Base-by-base conservation (phyloP, 2,329 filamentous ascomycete genomes). In the Aspergillus sp. region DNA sequence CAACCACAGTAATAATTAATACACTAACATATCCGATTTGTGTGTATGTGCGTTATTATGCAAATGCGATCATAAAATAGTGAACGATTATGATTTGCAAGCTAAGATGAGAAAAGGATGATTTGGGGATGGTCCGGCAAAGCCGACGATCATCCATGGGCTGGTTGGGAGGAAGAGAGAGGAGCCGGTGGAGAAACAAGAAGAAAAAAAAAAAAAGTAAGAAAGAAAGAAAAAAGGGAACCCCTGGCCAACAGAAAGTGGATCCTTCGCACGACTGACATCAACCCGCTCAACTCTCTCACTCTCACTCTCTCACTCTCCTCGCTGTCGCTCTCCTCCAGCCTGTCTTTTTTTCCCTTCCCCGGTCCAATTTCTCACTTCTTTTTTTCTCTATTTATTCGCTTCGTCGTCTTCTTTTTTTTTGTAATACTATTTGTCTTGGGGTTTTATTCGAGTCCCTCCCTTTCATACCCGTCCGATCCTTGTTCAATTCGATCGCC, bases 211-310 rank as follows among this genome's bases (percentile, higher is more conserved):
- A 57, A 45, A 19, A 32, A 17, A 53, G 12, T 10, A 58, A 21
- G 19, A 38, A 47, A 28, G 7, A 8, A 43, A 25, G 41, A 60
- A 55, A 45, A 53, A 8, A 32, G 38, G 9, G 38, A 39, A 45
- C 61, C 61, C 61, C 61, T 63, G 61, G 58, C 55, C 54, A 41
- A 30, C 28, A 36, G 32, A 13, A 36, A 45, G 25, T 48, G 47
- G 47, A 50, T 50, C 47, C 25, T 28, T 45, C 39, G 36, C 54
- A 49, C 52, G 56, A 50, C 39, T 59, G 57, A 54, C 53, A 59
- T 59, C 52, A 62, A 51, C 32, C n/a, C n/a, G 19, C 25, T 25
- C 23, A 32, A 36, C 32, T 36, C 32, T 32, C 30, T 12, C 30
- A 25, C 23, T 28, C 25, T 2, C 25, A 2, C 25, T 28, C 25